Percentiles rank a stretch among this genome's conserved stretches.
Evolutionary conservation across 1,139 yeast genomes (phyloP).

Genomic region (Candida anutae): DNA sequence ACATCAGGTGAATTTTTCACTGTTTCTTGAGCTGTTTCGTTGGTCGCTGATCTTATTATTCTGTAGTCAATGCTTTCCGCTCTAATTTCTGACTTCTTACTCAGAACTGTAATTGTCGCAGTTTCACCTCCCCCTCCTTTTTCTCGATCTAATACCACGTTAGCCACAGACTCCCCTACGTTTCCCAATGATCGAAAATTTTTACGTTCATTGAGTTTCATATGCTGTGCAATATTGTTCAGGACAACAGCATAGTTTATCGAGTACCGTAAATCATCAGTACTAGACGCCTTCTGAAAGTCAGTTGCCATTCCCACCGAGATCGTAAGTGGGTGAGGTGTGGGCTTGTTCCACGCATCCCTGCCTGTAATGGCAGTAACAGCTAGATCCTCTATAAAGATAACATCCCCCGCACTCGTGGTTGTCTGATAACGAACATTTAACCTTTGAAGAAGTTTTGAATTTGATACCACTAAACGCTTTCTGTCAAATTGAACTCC

Average conservation of each 20-base stretch:
- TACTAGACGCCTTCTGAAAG: conserved; percentile 59
- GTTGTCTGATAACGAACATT: neutral
- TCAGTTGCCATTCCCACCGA: conserved; percentile 58
- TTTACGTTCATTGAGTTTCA: conserved; percentile 35
- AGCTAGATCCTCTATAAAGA: conserved; percentile 49
- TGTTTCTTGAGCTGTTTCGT: too few species aligned
- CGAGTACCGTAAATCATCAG: conserved; percentile 75
- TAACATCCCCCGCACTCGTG: conserved; percentile 32
- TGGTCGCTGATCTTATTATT: conserved; percentile 23
- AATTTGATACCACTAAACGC: too few species aligned
- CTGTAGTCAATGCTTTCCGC: conserved; percentile 43
- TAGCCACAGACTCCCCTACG: conserved; percentile 49
- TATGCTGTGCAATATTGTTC: conserved; percentile 47
- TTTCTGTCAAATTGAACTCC: too few species aligned
- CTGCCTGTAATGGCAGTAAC: conserved; percentile 63
- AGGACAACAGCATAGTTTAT: conserved; percentile 83
- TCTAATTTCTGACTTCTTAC: conserved; percentile 49
- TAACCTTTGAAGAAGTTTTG: neutral
- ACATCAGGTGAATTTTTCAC: conserved; percentile 10
- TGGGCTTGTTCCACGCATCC: conserved; percentile 69
- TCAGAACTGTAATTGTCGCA: conserved; percentile 37
- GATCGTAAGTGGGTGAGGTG: conserved; percentile 61
- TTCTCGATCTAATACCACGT: conserved; percentile 39
- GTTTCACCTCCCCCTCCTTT: conserved; percentile 48
- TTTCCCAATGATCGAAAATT: conserved; percentile 47